Base-by-base conservation (phyloP, 768 basidiomycete genomes). In the Lactarius psammicola region DNA sequence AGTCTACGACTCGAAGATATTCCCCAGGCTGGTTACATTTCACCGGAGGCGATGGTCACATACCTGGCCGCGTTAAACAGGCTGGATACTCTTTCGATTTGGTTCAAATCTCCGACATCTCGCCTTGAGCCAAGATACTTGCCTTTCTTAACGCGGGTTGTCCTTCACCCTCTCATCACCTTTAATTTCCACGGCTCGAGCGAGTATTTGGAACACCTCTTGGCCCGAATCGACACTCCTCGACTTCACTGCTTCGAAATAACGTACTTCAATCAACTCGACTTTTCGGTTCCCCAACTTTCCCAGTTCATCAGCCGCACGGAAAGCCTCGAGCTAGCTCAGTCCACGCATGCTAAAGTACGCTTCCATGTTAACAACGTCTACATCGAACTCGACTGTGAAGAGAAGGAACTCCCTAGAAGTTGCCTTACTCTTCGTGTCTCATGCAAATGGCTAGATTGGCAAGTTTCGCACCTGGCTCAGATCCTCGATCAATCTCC, bases 1-100 rank as follows among this genome's bases (percentile, higher is more conserved):
- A 44, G 51, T 42, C 64, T 65, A 55, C 51, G 30, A 20, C 58
- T 65, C 23, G 13, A 54, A 30, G 58, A 55, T 13, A 42, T 65
- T 2, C 59, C 64, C 40, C 36, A 30, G 11, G 18, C 28, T 3
- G 59, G 58, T 6, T 60, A 65, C 15, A 36, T 60, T n/a, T 13
- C 59, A 2, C 59, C 64, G 1, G 31, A 56, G 3, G 23, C 11
- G 20, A 55, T 65, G 30, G 36, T 57, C 7, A 40, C 63, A 10
- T 17, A 20, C 30, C 49, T 59, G 8, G 20, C 57, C 5, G n/a
- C 34, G 15, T 26, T 65, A 11, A 3, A 18, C 13, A 11, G 33
- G 11, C 42, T 65, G 8, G 38, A 8, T 13, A 10, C 15, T 15
- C 26, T 65, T 33, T 44, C 7, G 18, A 26, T 60, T 20, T 38